Base-by-base conservation (phyloP, 148 eudicot genomes). In the Vaccinium myrtillus region DNA sequence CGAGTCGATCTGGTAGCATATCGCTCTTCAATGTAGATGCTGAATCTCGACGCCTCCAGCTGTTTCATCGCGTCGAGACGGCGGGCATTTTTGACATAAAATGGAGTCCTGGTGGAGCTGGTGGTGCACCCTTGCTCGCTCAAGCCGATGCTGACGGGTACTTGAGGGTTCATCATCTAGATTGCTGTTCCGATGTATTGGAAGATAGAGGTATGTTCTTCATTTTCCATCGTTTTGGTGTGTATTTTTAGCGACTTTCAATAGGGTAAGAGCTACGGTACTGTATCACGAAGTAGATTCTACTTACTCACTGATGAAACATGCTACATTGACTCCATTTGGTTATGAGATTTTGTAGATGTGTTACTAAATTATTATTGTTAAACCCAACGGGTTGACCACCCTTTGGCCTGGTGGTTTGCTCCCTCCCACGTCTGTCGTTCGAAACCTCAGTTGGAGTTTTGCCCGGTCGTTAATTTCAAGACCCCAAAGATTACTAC, bases 61-160 rank as follows among this genome's bases (percentile, higher is more conserved):
- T 90, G 84, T 78, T 91, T 83, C 91, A 90, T 58, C 87, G 85
- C 48, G 87, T 93, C 19, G 90, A 94, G 58, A 92, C 96, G 8
- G 90, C 94, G 30, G 99, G 98, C 2, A 90, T 97, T 76, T 97
- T 97, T 79, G 99, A 95, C 86, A 90, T 97, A 2, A 93, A 92
- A 85, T 97, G 99, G 99, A 94, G 88, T 84, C 94, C 94, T 11
- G 82, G 85, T 56, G 86, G 88, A 23, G 83, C 77, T 2, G 61
- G 71, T 77, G 74, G 32, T 25, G 88, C 86, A 77, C 94, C 93
- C 43, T 87, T 91, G 90, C 90, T 97, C 84, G 95, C 98, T 86
- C 98, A 93, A 87, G 96, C 98, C 63, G 99, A 95, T 91, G 98
- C 99, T 54, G 96, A 91, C 93, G 99, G 98, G 69, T 89, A 69